Base-by-base conservation (phyloP, 225 moss, liverwort and hornwort genomes). In the Anthoceros angustus region DNA sequence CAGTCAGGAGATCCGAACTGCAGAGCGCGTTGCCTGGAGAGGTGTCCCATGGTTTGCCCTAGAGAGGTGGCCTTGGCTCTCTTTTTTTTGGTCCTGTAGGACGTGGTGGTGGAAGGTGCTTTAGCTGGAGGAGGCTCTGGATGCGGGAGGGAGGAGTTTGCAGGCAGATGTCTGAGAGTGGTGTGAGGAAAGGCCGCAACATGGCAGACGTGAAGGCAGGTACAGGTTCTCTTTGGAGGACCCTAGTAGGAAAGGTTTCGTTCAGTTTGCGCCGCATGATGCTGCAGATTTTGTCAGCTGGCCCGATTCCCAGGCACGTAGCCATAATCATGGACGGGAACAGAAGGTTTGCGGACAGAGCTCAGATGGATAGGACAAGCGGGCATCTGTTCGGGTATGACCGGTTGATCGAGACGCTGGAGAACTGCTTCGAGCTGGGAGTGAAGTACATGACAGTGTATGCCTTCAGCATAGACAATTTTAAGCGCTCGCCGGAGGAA, bases 261-360 rank as follows among this genome's bases (percentile, higher is more conserved):
- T 46, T 2, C 16, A 11, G 45, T 11, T 45, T 72, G 50, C 50
- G 65, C 43, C 72, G 65, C 4, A 24, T 73, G 9, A 9, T 69
- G 10, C 12, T 77, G 14, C 71, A 71, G 63, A 24, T 80, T 18
- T 61, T 80, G 26, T 67, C 69, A 32, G 74, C 72, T 0, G 80
- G 80, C 64, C 80, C 80, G 41, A 70, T 80, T 62, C 80, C 80
- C 42, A 67, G 64, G 64, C 80, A 80, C 62, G 72, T 80, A 63
- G 77, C 77, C 5, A 80, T 80, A 38, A 80, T 80, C 25, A 76
- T 80, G 80, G 77, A 80, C 60, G 77, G 80, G 9, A 80, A 80
- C 42, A 77, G 80, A 45, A 71, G 80, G 50, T 80, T 74, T 43
- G 80, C 80, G 1, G 80, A 80, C 45, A 70, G 77, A 50, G 42